phyloP scores from a whole-genome alignment of 768 basidiomycete genomes.

The Mycena leptocephala region DNA sequence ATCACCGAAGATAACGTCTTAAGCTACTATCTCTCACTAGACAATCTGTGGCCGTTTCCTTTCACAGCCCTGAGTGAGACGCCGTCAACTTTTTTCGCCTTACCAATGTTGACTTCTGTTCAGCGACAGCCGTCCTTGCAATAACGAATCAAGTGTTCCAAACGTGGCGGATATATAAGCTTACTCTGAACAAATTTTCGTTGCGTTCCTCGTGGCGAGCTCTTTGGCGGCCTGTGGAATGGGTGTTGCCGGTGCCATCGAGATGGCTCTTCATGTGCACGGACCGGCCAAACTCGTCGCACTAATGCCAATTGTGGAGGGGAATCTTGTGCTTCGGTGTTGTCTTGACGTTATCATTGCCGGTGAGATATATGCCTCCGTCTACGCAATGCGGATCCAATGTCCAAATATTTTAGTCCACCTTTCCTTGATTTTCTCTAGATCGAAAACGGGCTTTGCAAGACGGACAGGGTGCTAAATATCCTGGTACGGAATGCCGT shows the following conservation, averaged over 20 bases:
- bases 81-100: neutral
- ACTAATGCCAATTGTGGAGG: constrained; percentile 3
- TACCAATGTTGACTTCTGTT: neutral
- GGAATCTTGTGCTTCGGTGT: neutral
- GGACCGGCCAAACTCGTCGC: neutral
- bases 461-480: neutral
- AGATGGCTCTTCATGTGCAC: neutral
- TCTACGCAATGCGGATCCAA: neutral
- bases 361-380: neutral
- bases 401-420: neutral
- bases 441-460: neutral
- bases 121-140: constrained; percentile 17
- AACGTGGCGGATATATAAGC: constrained; percentile 7
- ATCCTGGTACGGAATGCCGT: neutral
- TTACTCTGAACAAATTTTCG: constrained; percentile 10
- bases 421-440: neutral
- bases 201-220: neutral
- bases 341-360: constrained; percentile 7
- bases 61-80: constrained; percentile 12
- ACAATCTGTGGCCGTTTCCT: neutral
- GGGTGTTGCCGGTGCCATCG: neutral
- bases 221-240: neutral
- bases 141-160: constrained; percentile 13
- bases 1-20: neutral
- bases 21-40: neutral